These are phyloP conservation scores for Talaromyces sp. DNA, from an alignment of 2,329 filamentous ascomycete species.

Conservation along the genomic window DNA sequence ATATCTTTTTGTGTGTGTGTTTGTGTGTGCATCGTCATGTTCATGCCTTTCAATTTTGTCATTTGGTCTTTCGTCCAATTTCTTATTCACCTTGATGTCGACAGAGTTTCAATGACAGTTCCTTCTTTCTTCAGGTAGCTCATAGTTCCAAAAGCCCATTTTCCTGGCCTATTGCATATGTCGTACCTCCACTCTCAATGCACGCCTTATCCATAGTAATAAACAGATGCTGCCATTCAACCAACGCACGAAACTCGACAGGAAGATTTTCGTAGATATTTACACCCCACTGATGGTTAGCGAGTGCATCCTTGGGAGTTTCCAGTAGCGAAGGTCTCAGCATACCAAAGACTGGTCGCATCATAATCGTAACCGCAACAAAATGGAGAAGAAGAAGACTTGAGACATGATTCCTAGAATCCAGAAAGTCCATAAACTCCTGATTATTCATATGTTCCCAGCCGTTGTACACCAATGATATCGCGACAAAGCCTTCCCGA, in stretches of 20 bases:
- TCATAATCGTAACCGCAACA: conserved; percentile 42
- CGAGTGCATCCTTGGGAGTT: conserved; percentile 12
- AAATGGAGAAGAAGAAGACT: conserved; percentile 46
- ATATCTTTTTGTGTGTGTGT: too few relatives aligned
- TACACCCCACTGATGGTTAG: conserved; percentile 38
- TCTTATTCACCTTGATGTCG: too few relatives aligned
- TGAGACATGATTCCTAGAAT: conserved; percentile 37
- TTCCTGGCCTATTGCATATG: not conserved
- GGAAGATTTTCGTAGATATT: conserved; percentile 31
- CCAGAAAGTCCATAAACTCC: conserved; percentile 42
- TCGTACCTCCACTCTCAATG: not conserved
- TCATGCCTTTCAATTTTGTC: too few relatives aligned
- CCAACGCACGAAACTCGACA: conserved; percentile 27
- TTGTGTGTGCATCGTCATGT: too few relatives aligned
- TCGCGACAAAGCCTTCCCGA: conserved; percentile 35
- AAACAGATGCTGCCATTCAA: conserved; percentile 25
- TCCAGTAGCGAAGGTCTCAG: conserved; percentile 12
- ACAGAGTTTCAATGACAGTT: too few relatives aligned
- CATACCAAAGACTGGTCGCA: conserved; percentile 25
- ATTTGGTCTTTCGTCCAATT: too few relatives aligned
- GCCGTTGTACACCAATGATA: conserved; percentile 39
- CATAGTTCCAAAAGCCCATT: not conserved
- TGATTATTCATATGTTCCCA: conserved; percentile 38
- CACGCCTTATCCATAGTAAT: not conserved
- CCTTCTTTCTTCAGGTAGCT: not conserved